Conservation (phyloP, 768 basidiomycete species). For the Russula abietina region DNA sequence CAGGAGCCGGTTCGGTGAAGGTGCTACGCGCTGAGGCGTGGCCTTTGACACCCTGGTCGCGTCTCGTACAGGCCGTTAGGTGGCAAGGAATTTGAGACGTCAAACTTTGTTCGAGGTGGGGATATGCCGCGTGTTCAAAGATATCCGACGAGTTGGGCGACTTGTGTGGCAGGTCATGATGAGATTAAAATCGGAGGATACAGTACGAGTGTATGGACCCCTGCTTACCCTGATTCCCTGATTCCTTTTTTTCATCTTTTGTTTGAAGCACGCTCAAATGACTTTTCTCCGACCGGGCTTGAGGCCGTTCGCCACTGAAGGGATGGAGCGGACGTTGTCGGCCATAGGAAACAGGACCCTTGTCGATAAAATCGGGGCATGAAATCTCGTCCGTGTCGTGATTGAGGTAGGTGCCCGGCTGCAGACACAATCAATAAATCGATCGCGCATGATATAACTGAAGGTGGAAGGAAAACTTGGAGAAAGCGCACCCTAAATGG, state of each 20-base stretch:
- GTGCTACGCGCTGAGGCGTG: conserved; percentile 97
- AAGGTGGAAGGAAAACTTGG: no score
- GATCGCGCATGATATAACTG: background rate
- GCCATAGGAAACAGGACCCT: conserved; percentile 99
- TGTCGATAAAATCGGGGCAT: conserved; percentile 94
- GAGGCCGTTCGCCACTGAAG: conserved; percentile 86
- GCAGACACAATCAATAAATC: background rate
- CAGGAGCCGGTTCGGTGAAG: conserved; percentile 69
- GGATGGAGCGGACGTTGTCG: conserved; percentile 97
- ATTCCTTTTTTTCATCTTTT: conserved; percentile 87
- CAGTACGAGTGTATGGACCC: no score
- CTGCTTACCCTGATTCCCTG: conserved; percentile 70
- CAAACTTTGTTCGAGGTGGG: conserved; percentile 90
- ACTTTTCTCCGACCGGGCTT: conserved; percentile 98
- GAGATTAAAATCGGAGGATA: background rate
- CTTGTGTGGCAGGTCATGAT: conserved; percentile 37
- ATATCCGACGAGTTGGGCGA: conserved; percentile 95
- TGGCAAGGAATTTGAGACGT: conserved; percentile 82
- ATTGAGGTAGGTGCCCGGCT: conserved; percentile 93
- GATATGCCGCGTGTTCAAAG: conserved; percentile 89
- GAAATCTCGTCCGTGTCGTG: conserved; percentile 83
- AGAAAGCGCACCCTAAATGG: conserved; percentile 65
- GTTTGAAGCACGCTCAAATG: conserved; percentile 89
- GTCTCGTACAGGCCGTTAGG: conserved; percentile 97
- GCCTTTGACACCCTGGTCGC: conserved; percentile 85